phyloP scores from a whole-genome alignment of 148 eudicot genomes.

The Polygonum aviculare region DNA sequence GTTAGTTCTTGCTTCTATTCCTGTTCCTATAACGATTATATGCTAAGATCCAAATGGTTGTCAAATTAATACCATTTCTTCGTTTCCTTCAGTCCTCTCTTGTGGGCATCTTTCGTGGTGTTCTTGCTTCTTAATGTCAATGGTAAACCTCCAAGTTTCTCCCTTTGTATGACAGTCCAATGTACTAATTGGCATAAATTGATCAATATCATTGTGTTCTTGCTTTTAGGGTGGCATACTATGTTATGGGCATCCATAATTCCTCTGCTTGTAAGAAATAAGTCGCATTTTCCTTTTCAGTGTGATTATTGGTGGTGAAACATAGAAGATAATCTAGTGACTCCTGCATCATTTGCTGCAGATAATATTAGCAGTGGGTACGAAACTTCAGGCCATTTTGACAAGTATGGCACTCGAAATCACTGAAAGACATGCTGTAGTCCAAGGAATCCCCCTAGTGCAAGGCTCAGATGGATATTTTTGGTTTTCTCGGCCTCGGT shows the following conservation, averaged over 20 bases:
- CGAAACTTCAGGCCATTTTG: constrained; percentile 86
- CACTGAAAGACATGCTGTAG: constrained; percentile 76
- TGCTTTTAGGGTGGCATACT: constrained; percentile 46
- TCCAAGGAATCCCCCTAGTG: constrained; percentile 91
- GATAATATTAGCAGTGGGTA: constrained; percentile 74
- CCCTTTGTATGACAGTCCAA: not conserved
- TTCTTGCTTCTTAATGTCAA: constrained; percentile 64
- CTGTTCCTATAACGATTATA: not conserved
- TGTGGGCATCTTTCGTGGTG: constrained; percentile 73
- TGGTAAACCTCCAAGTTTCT: constrained; percentile 27
- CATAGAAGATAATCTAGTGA: not conserved
- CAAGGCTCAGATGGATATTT: constrained; percentile 81
- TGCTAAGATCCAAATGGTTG: not conserved
- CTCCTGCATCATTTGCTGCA: constrained; percentile 16
- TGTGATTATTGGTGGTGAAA: not conserved
- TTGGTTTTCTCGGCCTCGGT: constrained; percentile 74
- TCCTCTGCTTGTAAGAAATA: constrained; percentile 63
- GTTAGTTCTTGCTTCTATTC: constrained; percentile 19
- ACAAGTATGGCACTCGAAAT: constrained; percentile 86
- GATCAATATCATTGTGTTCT: not conserved
- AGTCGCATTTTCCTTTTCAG: not conserved
- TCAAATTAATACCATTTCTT: not conserved
- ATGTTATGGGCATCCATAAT: constrained; percentile 57
- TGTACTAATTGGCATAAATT: not conserved
- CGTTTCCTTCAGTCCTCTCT: constrained; percentile 43